A percentile compares a stretch with the other conserved stretches of the same genome.
Evolutionary conservation across 192 early-diverging fungal genomes (phyloP).

Genomic region (Diversispora eburnea): DNA sequence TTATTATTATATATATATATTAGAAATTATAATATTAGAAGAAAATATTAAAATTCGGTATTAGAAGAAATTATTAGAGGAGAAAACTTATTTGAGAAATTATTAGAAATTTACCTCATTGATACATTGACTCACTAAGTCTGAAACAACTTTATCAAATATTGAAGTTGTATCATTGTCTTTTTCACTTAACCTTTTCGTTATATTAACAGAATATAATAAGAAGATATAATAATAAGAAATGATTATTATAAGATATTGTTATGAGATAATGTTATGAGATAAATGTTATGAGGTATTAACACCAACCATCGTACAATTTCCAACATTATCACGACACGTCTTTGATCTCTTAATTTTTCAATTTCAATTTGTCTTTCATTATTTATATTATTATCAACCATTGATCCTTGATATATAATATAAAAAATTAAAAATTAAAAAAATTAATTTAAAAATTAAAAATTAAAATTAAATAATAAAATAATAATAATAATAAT

Average conservation of each 20-base stretch:
- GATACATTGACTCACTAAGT: constrained; percentile 8
- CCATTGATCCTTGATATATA: neutral
- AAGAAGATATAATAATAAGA: too few species aligned
- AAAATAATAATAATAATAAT: neutral
- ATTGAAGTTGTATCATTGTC: constrained; percentile 1
- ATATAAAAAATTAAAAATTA: too few species aligned
- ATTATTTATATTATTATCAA: neutral
- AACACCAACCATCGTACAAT: constrained; percentile 2
- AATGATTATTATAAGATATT: neutral
- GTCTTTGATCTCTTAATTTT: constrained; percentile 9
- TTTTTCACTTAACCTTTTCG: constrained; percentile 18
- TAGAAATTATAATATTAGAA: constrained; percentile 2
- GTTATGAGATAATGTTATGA: neutral
- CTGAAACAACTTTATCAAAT: constrained; percentile 21
- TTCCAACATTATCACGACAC: constrained; percentile 1
- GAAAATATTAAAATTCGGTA: neutral
- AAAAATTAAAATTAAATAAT: too few species aligned
- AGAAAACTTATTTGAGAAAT: neutral
- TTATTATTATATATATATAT: neutral
- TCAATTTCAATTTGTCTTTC: neutral
- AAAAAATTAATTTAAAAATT: too few species aligned
- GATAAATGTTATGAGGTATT: neutral
- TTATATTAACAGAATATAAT: too few species aligned
- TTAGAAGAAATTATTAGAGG: neutral
- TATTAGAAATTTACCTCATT: constrained; percentile 14